A percentile compares a stretch with the other conserved stretches of the same genome.
These are phyloP conservation scores for Pseudomonodictys pantanalensis DNA, from an alignment of 495 filamentous ascomycete species.

Conservation along the genomic window DNA sequence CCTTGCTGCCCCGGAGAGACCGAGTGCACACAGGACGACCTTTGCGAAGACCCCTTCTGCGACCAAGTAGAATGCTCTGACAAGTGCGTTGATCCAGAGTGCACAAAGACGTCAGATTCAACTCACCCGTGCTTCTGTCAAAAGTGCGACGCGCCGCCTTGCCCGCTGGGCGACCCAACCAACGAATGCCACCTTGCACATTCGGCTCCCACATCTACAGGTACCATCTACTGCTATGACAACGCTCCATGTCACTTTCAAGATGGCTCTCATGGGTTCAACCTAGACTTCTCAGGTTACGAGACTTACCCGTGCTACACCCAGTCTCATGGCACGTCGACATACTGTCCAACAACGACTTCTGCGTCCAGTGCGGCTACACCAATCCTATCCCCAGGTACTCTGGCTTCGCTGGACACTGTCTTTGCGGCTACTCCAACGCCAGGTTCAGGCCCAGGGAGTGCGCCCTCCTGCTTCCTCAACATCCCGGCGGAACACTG, in stretches of 20 bases:
- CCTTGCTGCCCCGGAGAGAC: slow-evolving; percentile 25
- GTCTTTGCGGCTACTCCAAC: slow-evolving; percentile 4
- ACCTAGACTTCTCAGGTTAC: slow-evolving; percentile 6
- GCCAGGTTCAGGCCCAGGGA: background rate
- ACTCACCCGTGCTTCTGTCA: slow-evolving; percentile 25
- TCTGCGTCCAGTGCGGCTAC: slow-evolving; percentile 12
- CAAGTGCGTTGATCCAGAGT: slow-evolving; percentile 28
- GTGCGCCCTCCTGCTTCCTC: slow-evolving; percentile 2
- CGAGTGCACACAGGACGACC: slow-evolving; percentile 18
- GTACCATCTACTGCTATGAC: slow-evolving; percentile 24
- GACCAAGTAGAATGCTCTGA: slow-evolving; percentile 16
- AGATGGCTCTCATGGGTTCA: slow-evolving; percentile 1
- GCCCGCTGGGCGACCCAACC: slow-evolving; percentile 19
- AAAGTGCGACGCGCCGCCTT: slow-evolving; percentile 21
- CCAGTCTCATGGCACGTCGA: background rate
- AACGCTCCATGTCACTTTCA: slow-evolving; percentile 26
- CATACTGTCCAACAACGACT: slow-evolving; percentile 3
- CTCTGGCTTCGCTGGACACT: slow-evolving; percentile 15
- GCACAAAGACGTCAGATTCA: slow-evolving; percentile 24
- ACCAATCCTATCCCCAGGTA: slow-evolving; percentile 16
- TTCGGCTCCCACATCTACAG: slow-evolving; percentile 9
- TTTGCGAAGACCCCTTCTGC: slow-evolving; percentile 25
- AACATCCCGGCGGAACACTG: slow-evolving; percentile 26
- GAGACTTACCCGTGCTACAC: slow-evolving; percentile 16
- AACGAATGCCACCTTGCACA: slow-evolving; percentile 23